Evolutionary conservation across 1,284 basidiomycete species (phyloP).

Genomic region (Butyriboletus appendiculatus): DNA sequence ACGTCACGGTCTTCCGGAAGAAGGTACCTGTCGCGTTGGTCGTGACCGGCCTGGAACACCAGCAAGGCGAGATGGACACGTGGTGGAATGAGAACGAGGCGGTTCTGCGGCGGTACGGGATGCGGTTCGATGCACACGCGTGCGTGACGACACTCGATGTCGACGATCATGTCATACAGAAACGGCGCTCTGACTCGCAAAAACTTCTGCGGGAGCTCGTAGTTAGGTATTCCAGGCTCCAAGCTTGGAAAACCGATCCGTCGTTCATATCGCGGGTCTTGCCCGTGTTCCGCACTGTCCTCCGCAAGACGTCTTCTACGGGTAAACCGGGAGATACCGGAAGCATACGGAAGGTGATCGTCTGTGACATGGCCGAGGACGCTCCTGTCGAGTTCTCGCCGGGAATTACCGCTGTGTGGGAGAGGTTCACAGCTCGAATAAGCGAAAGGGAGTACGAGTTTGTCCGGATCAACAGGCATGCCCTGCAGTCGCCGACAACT

Average conservation of each 20-base stretch:
- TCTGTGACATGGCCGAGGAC: background rate
- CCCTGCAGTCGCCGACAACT: background rate
- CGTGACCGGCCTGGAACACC: conserved; percentile 2
- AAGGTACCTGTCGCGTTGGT: conserved; percentile 19
- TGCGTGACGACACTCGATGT: conserved; percentile 1
- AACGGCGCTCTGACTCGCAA: background rate
- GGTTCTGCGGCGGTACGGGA: background rate
- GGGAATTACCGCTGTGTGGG: background rate
- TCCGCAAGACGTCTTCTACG: background rate
- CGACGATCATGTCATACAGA: background rate
- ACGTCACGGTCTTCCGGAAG: conserved; percentile 6
- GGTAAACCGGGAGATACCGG: too few relatives aligned
- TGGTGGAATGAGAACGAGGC: background rate
- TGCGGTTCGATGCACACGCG: background rate
- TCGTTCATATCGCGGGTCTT: background rate
- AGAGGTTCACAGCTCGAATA: background rate
- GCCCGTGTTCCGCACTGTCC: background rate
- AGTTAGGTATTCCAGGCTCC: background rate
- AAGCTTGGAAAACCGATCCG: background rate
- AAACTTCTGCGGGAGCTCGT: background rate
- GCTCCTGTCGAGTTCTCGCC: background rate
- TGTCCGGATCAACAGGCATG: background rate
- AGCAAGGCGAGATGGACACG: background rate
- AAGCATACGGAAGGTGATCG: background rate
- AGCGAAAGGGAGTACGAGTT: background rate